Conservation (phyloP, 306 rosid genomes). For the Castanospermum australe region DNA sequence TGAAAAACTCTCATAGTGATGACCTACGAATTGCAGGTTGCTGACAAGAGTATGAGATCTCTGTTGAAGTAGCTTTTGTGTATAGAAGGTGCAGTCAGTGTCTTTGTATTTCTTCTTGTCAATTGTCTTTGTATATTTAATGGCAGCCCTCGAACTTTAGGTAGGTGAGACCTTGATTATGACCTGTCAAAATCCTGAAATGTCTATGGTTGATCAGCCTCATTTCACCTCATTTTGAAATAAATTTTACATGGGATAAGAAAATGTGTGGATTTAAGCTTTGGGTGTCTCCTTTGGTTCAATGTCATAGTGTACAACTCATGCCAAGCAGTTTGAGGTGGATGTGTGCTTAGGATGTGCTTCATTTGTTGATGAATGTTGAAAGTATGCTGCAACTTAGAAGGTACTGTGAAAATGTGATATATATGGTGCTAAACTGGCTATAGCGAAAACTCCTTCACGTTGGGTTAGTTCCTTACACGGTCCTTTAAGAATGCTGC, state of each 20-base stretch:
- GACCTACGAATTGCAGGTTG: constrained; percentile 16
- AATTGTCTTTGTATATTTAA: constrained; percentile 10
- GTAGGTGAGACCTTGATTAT: constrained; percentile 14
- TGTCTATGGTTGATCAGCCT: background rate
- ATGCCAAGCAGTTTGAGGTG: background rate
- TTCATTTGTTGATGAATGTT: background rate
- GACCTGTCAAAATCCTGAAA: background rate
- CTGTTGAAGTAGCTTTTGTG: constrained; percentile 25
- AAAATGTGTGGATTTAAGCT: background rate
- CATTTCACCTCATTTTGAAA: background rate
- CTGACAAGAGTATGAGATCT: background rate
- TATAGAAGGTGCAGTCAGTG: constrained; percentile 14
- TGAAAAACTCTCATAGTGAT: constrained; percentile 11
- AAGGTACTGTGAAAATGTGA: too few relatives aligned
- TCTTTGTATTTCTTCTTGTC: background rate
- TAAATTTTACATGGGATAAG: background rate
- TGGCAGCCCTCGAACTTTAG: background rate
- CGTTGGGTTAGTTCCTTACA: background rate
- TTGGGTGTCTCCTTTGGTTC: background rate
- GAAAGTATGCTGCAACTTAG: background rate
- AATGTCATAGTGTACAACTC: background rate
- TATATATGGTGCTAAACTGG: background rate
- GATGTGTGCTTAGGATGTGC: background rate
- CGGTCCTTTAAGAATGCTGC: background rate
- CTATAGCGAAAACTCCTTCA: background rate